Percentiles rank a stretch among this genome's conserved stretches.
These are phyloP conservation scores for Termitomyces sp. DNA, from an alignment of 768 basidiomycete genomes.

Conservation along the genomic window DNA sequence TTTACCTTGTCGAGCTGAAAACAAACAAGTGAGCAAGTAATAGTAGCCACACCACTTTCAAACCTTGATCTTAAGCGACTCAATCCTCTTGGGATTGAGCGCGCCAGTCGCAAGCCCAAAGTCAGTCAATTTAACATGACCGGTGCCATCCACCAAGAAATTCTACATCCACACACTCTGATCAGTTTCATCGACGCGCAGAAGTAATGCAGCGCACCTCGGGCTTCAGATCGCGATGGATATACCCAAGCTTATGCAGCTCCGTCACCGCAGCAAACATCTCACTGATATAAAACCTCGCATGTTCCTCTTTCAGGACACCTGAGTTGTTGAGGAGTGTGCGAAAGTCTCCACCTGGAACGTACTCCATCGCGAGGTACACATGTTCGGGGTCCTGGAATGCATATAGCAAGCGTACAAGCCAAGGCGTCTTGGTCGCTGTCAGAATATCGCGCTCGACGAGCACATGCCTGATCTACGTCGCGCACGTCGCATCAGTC, in stretches of 20 bases:
- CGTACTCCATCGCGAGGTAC: constrained; percentile 99
- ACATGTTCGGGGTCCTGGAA: constrained; percentile 92
- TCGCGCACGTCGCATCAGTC: not conserved
- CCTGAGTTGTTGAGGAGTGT: constrained; percentile 97
- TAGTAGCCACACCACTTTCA: constrained; percentile 4
- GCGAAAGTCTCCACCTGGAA: constrained; percentile 97
- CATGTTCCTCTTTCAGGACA: constrained; percentile 95
- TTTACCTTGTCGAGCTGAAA: constrained; percentile 91
- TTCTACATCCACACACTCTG: constrained; percentile 46
- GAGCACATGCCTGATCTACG: constrained; percentile 90
- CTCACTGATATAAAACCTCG: constrained; percentile 94
- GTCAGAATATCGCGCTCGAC: constrained; percentile 98
- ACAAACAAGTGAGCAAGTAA: not conserved
- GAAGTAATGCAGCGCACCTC: constrained; percentile 52
- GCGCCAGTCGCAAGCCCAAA: constrained; percentile 97
- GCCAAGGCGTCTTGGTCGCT: constrained; percentile 96
- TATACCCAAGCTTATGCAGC: constrained; percentile 95
- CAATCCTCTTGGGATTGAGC: constrained; percentile 89
- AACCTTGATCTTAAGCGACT: constrained; percentile 90
- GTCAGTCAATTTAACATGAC: constrained; percentile 97
- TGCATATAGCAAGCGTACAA: constrained; percentile 90
- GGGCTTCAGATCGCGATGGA: constrained; percentile 96
- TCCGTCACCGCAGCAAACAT: constrained; percentile 96
- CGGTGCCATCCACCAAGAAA: constrained; percentile 91
- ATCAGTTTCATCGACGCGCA: not conserved